These are phyloP conservation scores for Quercus alba DNA, from an alignment of 306 rosid species.

Conservation along the genomic window DNA sequence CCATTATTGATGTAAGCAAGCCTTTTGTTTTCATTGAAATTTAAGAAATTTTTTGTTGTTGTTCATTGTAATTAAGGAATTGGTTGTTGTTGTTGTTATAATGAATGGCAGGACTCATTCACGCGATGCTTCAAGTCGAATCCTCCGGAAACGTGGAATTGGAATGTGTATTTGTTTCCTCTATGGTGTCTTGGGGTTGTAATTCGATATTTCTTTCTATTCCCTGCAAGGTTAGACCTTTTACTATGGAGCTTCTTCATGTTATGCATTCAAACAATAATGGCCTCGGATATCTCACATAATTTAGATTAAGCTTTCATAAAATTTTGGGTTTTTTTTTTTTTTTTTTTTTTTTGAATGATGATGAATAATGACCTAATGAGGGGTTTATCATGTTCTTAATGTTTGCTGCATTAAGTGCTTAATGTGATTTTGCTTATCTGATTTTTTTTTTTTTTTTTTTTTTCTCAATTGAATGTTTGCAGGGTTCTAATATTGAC, in stretches of 20 bases:
- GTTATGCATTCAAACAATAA: neutral
- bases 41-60: neutral
- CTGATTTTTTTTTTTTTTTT: neutral
- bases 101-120: slow-evolving; percentile 69
- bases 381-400: too few species aligned
- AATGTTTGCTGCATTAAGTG: slow-evolving; percentile 3
- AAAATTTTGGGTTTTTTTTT: neutral
- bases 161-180: slow-evolving; percentile 95
- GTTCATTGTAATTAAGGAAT: too few species aligned
- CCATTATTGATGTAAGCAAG: slow-evolving; percentile 79
- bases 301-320: neutral
- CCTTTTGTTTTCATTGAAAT: neutral
- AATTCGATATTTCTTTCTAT: slow-evolving; percentile 73
- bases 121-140: slow-evolving; percentile 98
- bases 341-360: neutral
- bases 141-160: slow-evolving; percentile 95
- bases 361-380: neutral
- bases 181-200: slow-evolving; percentile 92
- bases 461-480: neutral
- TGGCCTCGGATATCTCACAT: slow-evolving; percentile 2
- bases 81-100: neutral
- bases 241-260: neutral
- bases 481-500: slow-evolving; percentile 87
- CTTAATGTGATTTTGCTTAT: neutral
- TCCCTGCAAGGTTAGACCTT: slow-evolving; percentile 71